These are phyloP conservation scores for Candida sp. DNA, from an alignment of 1,139 yeast genomes.

Conservation along the genomic window DNA sequence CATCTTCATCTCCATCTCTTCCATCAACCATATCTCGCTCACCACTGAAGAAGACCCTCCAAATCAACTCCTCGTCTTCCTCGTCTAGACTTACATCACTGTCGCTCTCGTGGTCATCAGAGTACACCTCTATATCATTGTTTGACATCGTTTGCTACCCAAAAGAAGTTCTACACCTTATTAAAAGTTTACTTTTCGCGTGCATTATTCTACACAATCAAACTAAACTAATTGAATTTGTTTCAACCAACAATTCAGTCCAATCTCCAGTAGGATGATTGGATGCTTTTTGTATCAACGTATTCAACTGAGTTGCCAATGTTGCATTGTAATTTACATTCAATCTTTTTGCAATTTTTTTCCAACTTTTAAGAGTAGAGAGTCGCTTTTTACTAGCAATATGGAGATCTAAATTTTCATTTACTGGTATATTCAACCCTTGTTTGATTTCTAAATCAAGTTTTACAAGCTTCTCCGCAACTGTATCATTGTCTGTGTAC, in stretches of 20 bases:
- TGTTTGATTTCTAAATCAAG: background rate
- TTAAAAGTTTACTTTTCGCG: no score
- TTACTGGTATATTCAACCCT: background rate
- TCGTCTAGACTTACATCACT: conserved; percentile 45
- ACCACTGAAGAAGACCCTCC: conserved; percentile 40
- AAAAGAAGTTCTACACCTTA: background rate
- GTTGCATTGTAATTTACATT: background rate
- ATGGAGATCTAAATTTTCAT: background rate
- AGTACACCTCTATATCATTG: background rate
- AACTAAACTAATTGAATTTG: no score
- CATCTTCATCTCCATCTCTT: conserved; percentile 17
- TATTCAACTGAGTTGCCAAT: background rate
- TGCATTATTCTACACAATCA: no score
- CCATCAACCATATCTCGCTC: conserved; percentile 13
- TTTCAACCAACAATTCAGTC: background rate
- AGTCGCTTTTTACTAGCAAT: background rate
- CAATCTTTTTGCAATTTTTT: background rate
- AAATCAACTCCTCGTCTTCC: conserved; percentile 45
- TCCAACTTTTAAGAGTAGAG: background rate
- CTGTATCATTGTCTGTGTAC: no score
- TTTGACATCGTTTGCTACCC: background rate
- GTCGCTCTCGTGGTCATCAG: conserved; percentile 14
- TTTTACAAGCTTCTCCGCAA: background rate
- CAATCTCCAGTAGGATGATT: background rate
- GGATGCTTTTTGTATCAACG: background rate